phyloP scores from a whole-genome alignment of 2,329 filamentous ascomycete species.

The Alternaria dauci region DNA sequence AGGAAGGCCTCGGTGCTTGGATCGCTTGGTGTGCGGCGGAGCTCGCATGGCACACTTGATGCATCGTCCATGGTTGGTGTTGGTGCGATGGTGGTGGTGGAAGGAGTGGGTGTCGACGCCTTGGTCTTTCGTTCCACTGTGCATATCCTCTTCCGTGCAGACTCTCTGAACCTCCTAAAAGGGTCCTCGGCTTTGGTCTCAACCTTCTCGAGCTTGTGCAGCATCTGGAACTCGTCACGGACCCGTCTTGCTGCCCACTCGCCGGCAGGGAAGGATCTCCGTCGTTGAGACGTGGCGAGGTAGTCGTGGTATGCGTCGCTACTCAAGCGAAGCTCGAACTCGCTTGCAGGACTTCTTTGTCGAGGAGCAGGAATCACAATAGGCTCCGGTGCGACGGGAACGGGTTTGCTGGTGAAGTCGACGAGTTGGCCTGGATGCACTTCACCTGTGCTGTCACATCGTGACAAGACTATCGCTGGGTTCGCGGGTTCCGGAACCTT shows the following conservation, averaged over 20 bases:
- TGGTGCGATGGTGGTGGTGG: neutral
- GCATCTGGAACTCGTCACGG: constrained; percentile 9
- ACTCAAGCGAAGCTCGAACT: constrained; percentile 9
- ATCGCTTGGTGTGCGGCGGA: constrained; percentile 12
- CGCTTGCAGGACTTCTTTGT: neutral
- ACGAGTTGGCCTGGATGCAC: constrained; percentile 22
- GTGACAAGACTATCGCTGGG: neutral
- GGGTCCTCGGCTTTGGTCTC: neutral
- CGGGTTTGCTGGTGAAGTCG: constrained; percentile 15
- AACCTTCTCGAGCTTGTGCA: constrained; percentile 10
- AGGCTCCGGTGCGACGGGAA: neutral
- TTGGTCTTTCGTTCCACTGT: constrained; percentile 7
- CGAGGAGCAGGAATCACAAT: neutral
- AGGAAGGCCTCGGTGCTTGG: constrained; percentile 21
- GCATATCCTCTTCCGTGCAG: constrained; percentile 1
- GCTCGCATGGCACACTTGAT: neutral
- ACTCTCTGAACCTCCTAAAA: neutral
- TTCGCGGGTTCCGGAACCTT: neutral
- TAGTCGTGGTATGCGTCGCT: constrained; percentile 16
- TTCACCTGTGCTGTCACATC: constrained; percentile 5
- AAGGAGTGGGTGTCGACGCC: neutral
- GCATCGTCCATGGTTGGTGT: neutral
- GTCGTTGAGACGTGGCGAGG: constrained; percentile 15
- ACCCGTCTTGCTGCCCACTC: constrained; percentile 4
- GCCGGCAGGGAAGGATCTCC: constrained; percentile 18